Evolutionary conservation across 1,139 yeast species (phyloP).

Genomic region (Yamadazyma taylorii): DNA sequence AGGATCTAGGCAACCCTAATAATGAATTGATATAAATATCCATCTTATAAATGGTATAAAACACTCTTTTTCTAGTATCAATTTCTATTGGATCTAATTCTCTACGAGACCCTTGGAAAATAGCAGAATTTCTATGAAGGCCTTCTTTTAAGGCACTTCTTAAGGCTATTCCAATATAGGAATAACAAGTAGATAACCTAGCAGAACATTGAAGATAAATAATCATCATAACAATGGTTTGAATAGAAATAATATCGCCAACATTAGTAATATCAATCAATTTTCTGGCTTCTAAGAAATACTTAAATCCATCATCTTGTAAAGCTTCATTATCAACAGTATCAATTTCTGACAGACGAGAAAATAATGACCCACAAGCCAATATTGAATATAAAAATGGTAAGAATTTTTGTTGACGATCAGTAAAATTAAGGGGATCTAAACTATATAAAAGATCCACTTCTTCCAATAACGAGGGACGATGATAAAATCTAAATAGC

Average conservation of each 20-base stretch:
- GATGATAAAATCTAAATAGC: constrained; percentile 77
- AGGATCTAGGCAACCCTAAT: constrained; percentile 81
- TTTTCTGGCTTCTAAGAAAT: constrained; percentile 79
- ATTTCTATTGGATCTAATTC: constrained; percentile 76
- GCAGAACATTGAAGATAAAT: constrained; percentile 90
- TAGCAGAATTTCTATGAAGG: constrained; percentile 69
- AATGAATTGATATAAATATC: constrained; percentile 89
- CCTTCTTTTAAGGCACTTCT: constrained; percentile 89
- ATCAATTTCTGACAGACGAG: constrained; percentile 33
- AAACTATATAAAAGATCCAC: constrained; percentile 54
- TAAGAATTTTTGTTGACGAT: constrained; percentile 71
- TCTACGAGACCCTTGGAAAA: constrained; percentile 47
- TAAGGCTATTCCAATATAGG: constrained; percentile 89
- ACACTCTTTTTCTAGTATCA: constrained; percentile 81
- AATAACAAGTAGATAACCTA: constrained; percentile 83
- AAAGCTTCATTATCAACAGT: constrained; percentile 45
- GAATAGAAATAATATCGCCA: constrained; percentile 51
- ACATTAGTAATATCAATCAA: constrained; percentile 62
- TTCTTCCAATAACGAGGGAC: constrained; percentile 70
- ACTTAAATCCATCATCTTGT: constrained; percentile 79
- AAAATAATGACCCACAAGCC: constrained; percentile 69
- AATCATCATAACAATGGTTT: constrained; percentile 71
- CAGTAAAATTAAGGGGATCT: constrained; percentile 67
- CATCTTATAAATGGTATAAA: constrained; percentile 89
- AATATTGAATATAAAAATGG: constrained; percentile 70